A percentile compares a stretch with the other conserved stretches of the same genome.
Evolutionary conservation across 2,329 filamentous ascomycete species (phyloP).

Genomic region (Talaromyces rugulosus): DNA sequence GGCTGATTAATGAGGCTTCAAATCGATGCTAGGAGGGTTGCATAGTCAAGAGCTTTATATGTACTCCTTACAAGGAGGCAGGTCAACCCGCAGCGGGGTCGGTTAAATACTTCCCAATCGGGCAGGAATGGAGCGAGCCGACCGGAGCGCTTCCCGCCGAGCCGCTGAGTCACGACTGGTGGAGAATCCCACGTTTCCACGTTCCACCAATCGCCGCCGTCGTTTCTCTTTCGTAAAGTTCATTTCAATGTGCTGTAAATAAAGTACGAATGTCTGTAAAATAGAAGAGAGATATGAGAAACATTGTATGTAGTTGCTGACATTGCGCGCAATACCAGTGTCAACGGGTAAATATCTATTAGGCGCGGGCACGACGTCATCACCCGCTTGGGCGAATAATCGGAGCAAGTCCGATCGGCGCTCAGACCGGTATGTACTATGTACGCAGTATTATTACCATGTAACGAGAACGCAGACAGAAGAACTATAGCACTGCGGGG

Average conservation of each 20-base stretch:
- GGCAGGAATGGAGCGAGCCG: not conserved
- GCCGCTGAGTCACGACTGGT: not conserved
- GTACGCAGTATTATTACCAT: not conserved
- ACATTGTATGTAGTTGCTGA: not conserved
- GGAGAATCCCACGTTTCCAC: not conserved
- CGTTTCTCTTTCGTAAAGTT: not conserved
- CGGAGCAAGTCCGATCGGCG: slow-evolving; percentile 9
- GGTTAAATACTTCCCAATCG: not conserved
- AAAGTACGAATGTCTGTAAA: not conserved
- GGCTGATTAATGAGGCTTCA: not conserved
- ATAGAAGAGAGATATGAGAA: not conserved
- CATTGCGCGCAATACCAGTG: too few relatives aligned
- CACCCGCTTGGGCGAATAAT: not conserved
- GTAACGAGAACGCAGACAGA: not conserved
- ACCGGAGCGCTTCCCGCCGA: not conserved
- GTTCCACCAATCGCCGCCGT: not conserved
- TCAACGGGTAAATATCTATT: not conserved
- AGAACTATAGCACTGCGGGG: not conserved
- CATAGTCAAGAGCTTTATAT: not conserved
- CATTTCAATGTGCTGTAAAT: not conserved
- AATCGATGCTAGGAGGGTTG: not conserved
- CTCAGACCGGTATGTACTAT: not conserved
- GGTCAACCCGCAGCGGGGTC: not conserved
- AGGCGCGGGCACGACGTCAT: not conserved
- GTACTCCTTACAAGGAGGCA: not conserved